A percentile compares a stretch with the other conserved stretches of the same genome.
Conservation (phyloP, 1,139 yeast genomes). For the Debaryomycetaceae sp. region DNA sequence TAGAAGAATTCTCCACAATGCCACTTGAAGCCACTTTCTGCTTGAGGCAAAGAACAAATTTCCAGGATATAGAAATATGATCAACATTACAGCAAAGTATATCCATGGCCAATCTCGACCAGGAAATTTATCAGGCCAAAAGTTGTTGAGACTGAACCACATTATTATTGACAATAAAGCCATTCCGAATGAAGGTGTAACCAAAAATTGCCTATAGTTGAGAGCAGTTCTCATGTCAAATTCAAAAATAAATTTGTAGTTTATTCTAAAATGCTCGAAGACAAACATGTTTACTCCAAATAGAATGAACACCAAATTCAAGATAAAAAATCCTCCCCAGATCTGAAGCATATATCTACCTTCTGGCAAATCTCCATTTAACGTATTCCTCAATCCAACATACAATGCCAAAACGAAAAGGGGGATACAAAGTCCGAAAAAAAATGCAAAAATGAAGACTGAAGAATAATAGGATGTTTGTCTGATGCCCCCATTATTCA, state of each 20-base stretch:
- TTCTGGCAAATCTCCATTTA: constrained; percentile 41
- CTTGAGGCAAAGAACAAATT: constrained; percentile 50
- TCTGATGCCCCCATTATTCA: constrained; percentile 28
- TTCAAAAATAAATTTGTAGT: constrained; percentile 90
- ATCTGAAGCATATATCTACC: constrained; percentile 68
- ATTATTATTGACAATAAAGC: constrained; percentile 56
- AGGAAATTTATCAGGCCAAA: constrained; percentile 58
- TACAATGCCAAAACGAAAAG: constrained; percentile 52
- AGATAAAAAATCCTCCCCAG: constrained; percentile 86
- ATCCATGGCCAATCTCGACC: constrained; percentile 83
- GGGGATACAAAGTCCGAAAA: constrained; percentile 70
- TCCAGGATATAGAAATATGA: constrained; percentile 62
- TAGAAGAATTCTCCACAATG: constrained; percentile 66
- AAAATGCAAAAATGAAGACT: constrained; percentile 59
- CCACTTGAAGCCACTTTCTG: constrained; percentile 70
- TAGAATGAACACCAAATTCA: constrained; percentile 55
- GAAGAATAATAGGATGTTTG: constrained; percentile 34
- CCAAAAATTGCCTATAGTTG: constrained; percentile 60
- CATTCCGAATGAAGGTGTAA: constrained; percentile 59
- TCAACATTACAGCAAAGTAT: constrained; percentile 53
- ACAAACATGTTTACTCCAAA: constrained; percentile 68
- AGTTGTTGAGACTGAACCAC: constrained; percentile 74
- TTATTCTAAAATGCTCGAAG: constrained; percentile 74
- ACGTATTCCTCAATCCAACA: constrained; percentile 42
- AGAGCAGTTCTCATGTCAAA: constrained; percentile 71